Evolutionary conservation across 2,329 filamentous ascomycete genomes (phyloP), one percentile per base, ranked within the genome.

Genomic region (Knufia petricola): DNA sequence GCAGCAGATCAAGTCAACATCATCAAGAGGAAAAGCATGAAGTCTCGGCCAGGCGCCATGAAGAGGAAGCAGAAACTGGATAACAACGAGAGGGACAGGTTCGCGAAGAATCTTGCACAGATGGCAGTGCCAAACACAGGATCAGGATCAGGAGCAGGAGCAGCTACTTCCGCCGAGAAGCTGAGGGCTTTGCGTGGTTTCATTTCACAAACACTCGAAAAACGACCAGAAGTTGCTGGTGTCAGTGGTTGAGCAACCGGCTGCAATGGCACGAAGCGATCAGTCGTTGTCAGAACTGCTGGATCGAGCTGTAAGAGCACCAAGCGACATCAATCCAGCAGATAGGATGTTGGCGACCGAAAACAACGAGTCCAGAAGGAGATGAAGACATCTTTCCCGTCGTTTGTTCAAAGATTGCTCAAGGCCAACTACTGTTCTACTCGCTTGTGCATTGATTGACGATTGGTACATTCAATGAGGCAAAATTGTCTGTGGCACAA

Each of bases 151-250:
- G 54, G 63, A 59, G 47, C 60, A 21, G 51, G 52, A 41, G 50
- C 39, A 40, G 46, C 49, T 42, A 39, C 15, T 20, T 34, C 26
- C 26, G 49, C 76, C 8, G 79, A 74, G 59, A 72, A 85, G 48
- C 95, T 87, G 84, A 84, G 84, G 24, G 87, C 87, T 13, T 64
- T 96, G 65, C 79, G 89, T 59, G 81, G 74, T 8, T 94, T 90
- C 62, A 94, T 95, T 45, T 83, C 85, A 1, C 76, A 82, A 36
- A 95, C 87, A 1, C 87, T 95, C 81, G 87, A 95, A 68, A 84
- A 87, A 66, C 90, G 51, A 26, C 52, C 53, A 2, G 53, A 52
- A 12, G 34, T 47, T 20, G 9, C 42, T 19, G 42, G 21, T 19
- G 10, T 15, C 3, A 32, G 42, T 17, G 17, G 23, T 12, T 45